Evolutionary conservation across 495 filamentous ascomycete genomes (phyloP), one percentile per base, ranked within the genome.

Genomic region (Podospora pseudocomata): DNA sequence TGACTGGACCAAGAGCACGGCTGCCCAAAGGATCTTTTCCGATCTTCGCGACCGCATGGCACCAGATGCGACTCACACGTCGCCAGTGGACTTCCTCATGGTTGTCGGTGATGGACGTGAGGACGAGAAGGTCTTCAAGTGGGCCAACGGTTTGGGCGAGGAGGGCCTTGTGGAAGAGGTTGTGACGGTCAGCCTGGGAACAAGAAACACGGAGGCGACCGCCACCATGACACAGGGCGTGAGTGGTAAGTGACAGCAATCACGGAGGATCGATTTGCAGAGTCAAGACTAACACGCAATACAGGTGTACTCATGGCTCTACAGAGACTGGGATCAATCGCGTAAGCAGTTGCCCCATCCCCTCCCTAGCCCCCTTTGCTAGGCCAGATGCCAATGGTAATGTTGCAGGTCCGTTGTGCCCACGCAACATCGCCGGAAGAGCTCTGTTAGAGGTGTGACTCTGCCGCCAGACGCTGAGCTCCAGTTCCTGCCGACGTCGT

Each of bases 101-200:
- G 91, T 95, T 7, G 84, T 92, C 59, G 94, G 94, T 53, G 92
- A 97, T 74, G 90, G 91, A 57, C 90, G 94, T 6, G 94, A 97
- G 67, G 94, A 97, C 71, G 94, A 97, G 75, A 89, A 92, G 60
- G 89, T 96, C 26, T 97, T 94, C 82, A 90, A 89, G 44, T 97
- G 94, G 94, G 94, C 93, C 30, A 96, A 97, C 78, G 83, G 87
- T 39, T 78, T 96, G 30, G 82, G 81, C 26, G 81, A 79, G 1
- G 73, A 77, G 5, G 81, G 83, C 32, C 77, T 74, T 5, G 82
- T 96, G 57, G 77, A 87, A 44, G 83, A 92, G 65, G 89, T 92
- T 6, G 88, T 89, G 71, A 96, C 92, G 1, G 92, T 97, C 20
- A 92, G 88, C 63, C 80, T 97, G 64, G 93, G 94, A 18, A 90